Evolutionary conservation across 2,329 filamentous ascomycete species (phyloP), one percentile per base, ranked within the genome.

Genomic region (Exophiala xenobiotica): DNA sequence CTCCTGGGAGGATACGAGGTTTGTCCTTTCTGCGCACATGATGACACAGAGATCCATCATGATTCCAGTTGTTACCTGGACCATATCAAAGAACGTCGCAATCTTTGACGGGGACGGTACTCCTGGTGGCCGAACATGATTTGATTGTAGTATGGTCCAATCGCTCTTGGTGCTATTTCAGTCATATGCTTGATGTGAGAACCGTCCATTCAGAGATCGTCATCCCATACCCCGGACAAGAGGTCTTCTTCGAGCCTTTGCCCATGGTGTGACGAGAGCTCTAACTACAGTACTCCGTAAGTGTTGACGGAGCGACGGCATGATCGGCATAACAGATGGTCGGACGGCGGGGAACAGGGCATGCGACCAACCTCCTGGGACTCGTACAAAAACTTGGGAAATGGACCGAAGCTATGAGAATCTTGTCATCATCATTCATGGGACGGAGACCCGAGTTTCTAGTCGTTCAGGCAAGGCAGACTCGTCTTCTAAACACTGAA

Each of bases 401-500:
- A 33, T 33, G 29, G 29, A 33, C 11, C 29, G n/a, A 33, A 33
- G 29, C 29, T 16, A 33, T 33, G 5, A 16, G 14, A 33, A 33
- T 16, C n/a, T n/a, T 6, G 29, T 33, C 29, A 33, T 33, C n/a
- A 4, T 16, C 18, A n/a, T n/a, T n/a, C n/a, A n/a, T n/a, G n/a
- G n/a, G n/a, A 39, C 37, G 31, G 16, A 14, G 6, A 16, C 23
- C 27, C 26, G 8, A 43, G 22, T 27, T 20, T 29, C 31, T 51
- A 49, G 53, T 51, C 50, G 48, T 49, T 57, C 55, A 57, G 55
- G 55, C 54, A 57, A 57, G 55, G 55, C 55, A 57, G 55, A 57
- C 49, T 57, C 47, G 31, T 41, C 39, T 55, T 24, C 11, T 26
- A 39, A 39, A 23, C 14, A 37, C n/a, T n/a, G n/a, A n/a, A n/a